Evolutionary conservation across 2,329 filamentous ascomycete species (phyloP).

Genomic region (Ampelomyces quisqualis): DNA sequence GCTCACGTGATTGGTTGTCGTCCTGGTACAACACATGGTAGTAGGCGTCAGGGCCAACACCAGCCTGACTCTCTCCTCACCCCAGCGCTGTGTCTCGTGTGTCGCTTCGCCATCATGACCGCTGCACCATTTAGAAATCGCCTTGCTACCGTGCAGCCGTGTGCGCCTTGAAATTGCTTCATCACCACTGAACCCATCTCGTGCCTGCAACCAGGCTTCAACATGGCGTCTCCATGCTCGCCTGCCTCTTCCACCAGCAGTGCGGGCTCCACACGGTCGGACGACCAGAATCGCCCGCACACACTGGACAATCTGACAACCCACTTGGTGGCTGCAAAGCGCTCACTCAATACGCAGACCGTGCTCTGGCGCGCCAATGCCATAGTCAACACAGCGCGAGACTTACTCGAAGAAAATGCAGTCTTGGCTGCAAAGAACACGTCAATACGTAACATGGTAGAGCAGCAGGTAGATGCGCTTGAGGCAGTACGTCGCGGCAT

Average conservation of each 20-base stretch:
- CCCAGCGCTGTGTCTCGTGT: no score
- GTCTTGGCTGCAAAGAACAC: slow-evolving; percentile 60
- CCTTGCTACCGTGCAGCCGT: no score
- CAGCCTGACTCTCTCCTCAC: no score
- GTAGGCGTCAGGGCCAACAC: no score
- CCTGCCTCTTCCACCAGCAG: slow-evolving; percentile 45
- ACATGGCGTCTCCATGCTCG: slow-evolving; percentile 46
- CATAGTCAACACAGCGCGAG: slow-evolving; percentile 73
- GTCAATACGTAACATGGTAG: slow-evolving; percentile 46
- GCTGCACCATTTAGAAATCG: no score
- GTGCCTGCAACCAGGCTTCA: not conserved
- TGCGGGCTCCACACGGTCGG: slow-evolving; percentile 26
- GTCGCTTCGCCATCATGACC: no score
- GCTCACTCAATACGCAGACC: slow-evolving; percentile 78
- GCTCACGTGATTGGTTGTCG: no score
- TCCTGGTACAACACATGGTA: no score
- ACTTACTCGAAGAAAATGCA: slow-evolving; percentile 75
- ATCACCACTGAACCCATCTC: not conserved
- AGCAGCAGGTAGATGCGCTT: slow-evolving; percentile 48
- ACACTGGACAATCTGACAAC: slow-evolving; percentile 75
- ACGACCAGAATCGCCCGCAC: slow-evolving; percentile 41
- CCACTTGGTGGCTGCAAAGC: slow-evolving; percentile 83
- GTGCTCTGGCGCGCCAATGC: slow-evolving; percentile 85
- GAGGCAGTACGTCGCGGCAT: slow-evolving; percentile 48
- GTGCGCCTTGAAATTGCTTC: not conserved